Percentiles rank a stretch among this genome's conserved stretches.
Conservation (phyloP, 2,329 filamentous ascomycete genomes). For the Alternaria triticimaculans region DNA sequence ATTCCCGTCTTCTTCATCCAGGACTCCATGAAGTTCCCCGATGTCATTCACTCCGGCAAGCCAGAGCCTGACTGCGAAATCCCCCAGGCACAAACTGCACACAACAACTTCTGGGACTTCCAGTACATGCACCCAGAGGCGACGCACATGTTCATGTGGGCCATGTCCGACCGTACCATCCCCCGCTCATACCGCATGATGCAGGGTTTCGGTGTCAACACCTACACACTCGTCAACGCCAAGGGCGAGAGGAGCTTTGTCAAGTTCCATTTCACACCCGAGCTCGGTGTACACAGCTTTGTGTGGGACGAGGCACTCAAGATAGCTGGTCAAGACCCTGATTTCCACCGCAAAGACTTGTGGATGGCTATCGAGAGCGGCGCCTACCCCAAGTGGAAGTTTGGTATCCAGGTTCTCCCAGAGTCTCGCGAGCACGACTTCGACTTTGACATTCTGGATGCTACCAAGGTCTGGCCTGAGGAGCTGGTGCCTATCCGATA, state of each 20-base stretch:
- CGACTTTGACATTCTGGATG: constrained; percentile 84
- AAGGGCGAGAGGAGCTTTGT: constrained; percentile 74
- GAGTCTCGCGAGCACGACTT: constrained; percentile 77
- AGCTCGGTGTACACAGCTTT: constrained; percentile 76
- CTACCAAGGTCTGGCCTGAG: constrained; percentile 87
- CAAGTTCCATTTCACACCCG: constrained; percentile 79
- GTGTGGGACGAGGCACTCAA: constrained; percentile 84
- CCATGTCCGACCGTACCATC: constrained; percentile 76
- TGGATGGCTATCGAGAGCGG: constrained; percentile 75
- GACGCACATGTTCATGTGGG: constrained; percentile 81
- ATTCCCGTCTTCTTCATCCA: constrained; percentile 80
- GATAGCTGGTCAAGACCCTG: constrained; percentile 67
- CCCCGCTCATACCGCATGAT: constrained; percentile 82
- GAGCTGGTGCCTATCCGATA: constrained; percentile 76
- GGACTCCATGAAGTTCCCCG: constrained; percentile 51
- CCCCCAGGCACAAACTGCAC: constrained; percentile 72
- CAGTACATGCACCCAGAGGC: constrained; percentile 69
- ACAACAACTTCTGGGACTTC: constrained; percentile 83
- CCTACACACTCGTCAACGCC: constrained; percentile 71
- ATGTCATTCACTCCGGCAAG: constrained; percentile 69
- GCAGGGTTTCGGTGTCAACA: constrained; percentile 86
- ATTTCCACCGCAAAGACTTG: constrained; percentile 82
- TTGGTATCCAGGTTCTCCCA: constrained; percentile 79
- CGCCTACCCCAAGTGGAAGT: constrained; percentile 77
- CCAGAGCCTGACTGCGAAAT: constrained; percentile 74